Evolutionary conservation across 108 stramenopile species (phyloP).

Genomic region (Fistulifera pelliculosa): DNA sequence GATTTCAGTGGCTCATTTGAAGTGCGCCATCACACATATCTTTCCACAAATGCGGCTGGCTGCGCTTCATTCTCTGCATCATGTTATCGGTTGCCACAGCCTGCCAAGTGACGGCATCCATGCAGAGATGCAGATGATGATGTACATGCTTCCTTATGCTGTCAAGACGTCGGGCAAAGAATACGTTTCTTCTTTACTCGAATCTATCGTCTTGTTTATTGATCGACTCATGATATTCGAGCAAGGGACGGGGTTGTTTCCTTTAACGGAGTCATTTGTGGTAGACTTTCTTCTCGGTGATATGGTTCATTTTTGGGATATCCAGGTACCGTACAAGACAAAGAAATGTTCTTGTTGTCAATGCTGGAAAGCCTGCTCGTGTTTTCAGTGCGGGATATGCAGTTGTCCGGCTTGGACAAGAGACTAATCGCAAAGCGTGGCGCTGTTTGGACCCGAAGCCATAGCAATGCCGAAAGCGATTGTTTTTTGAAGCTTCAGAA

Average conservation of each 20-base stretch:
- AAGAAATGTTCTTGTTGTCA: slow-evolving; percentile 32
- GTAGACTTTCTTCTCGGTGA: slow-evolving; percentile 37
- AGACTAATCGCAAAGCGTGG: slow-evolving; percentile 10
- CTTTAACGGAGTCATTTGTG: slow-evolving; percentile 22
- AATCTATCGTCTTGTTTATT: slow-evolving; percentile 27
- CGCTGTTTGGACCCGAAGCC: slow-evolving; percentile 17
- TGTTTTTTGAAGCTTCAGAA: slow-evolving; percentile 15
- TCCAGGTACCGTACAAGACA: slow-evolving; percentile 43
- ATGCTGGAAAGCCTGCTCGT: slow-evolving; percentile 24
- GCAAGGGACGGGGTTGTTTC: slow-evolving; percentile 19
- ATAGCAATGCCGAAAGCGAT: slow-evolving; percentile 9
- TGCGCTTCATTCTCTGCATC: slow-evolving; percentile 29
- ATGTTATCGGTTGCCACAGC: slow-evolving; percentile 11
- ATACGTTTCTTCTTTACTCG: slow-evolving; percentile 24
- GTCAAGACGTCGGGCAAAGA: slow-evolving; percentile 33
- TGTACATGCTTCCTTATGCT: slow-evolving; percentile 30
- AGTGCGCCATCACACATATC: slow-evolving; percentile 23
- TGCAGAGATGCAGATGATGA: slow-evolving; percentile 35
- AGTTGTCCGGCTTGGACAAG: neutral
- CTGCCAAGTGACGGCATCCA: slow-evolving; percentile 3
- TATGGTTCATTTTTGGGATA: slow-evolving; percentile 27
- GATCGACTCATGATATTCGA: slow-evolving; percentile 29
- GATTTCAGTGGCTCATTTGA: slow-evolving; percentile 16
- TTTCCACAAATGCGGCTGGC: slow-evolving; percentile 19
- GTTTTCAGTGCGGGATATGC: slow-evolving; percentile 26